Percentiles rank a stretch among this genome's conserved stretches.
phyloP scores from a whole-genome alignment of 768 basidiomycete species.

The Wakefieldia striispora region DNA sequence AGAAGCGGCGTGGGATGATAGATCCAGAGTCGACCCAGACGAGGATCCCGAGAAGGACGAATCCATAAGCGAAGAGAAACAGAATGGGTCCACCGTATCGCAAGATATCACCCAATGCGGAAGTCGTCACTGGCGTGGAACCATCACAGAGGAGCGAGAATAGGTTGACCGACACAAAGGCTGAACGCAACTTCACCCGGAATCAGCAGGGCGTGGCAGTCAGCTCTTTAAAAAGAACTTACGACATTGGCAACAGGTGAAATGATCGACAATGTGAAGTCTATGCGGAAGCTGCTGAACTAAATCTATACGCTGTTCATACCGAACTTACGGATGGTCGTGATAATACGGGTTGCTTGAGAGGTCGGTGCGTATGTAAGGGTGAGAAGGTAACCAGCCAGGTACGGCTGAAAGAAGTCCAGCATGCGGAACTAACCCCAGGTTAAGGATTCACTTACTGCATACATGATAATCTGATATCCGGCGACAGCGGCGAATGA shows the following conservation, averaged over 20 bases:
- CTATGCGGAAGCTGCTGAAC: conserved; percentile 16
- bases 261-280: conserved; percentile 63
- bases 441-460: conserved; percentile 44
- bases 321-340: conserved; percentile 48
- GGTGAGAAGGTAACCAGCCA: conserved; percentile 66
- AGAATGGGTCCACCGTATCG: conserved; percentile 73
- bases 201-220: not conserved
- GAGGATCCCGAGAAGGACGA: conserved; percentile 59
- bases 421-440: not conserved
- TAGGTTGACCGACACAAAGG: conserved; percentile 73
- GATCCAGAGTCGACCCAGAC: conserved; percentile 75
- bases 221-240: conserved; percentile 39
- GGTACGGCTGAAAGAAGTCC: conserved; percentile 46
- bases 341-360: conserved; percentile 51
- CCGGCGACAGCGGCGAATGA: conserved; percentile 73
- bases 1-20: conserved; percentile 40
- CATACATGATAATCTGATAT: conserved; percentile 69
- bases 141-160: conserved; percentile 74
- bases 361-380: conserved; percentile 70
- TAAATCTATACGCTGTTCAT: not conserved
- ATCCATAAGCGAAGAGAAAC: conserved; percentile 62
- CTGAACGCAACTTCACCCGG: conserved; percentile 52
- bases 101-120: conserved; percentile 51
- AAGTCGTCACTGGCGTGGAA: conserved; percentile 40
- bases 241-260: conserved; percentile 61